Evolutionary conservation across 768 basidiomycete species (phyloP), one percentile per base, ranked within the genome.

Genomic region (Hemileccinum impolitum): DNA sequence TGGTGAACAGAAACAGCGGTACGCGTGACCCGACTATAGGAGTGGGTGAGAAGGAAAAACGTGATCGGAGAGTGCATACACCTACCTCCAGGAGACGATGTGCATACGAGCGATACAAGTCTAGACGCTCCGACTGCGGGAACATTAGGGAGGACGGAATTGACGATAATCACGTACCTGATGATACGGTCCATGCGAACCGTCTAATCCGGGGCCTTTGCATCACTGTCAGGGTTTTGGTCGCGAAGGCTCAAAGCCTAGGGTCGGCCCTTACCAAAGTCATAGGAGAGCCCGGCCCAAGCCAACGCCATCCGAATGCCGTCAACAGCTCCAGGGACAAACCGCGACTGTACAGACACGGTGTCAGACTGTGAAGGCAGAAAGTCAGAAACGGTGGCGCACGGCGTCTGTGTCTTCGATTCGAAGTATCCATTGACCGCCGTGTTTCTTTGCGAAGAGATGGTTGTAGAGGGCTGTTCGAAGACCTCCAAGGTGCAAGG

Each of bases 341-440:
- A 76, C 46, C 94, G 78, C 1, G 82, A 79, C 94, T 98, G 62
- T 26, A 15, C 32, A 21, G 11, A 28, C 5, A 11, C 4, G 34
- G 13, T 5, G 11, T 54, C 4, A 50, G 52, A 17, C 21, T 44
- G 35, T 15, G 14, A 13, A 21, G 6, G 39, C 19, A 5, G 26
- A 15, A 8, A 39, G 6, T 9, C 17, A 32, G 26, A 19, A 46
- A 45, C 13, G n/a, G 63, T 84, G 56, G 7, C 34, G 12, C 56
- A 94, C 95, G 54, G 84, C 73, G 65, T 99, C 96, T 0, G 96
- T 99, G 66, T 98, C 96, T 68, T 98, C 95, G 35, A 98, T 84
- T 43, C 96, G 75, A 58, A 98, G 70, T 32, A 97, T 80, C 91
- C 92, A 96, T 60, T 86, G 86, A 2, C 95, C 96, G 3, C 81